Evolutionary conservation across 352 stramenopile species (phyloP).

Genomic region (Phytophthora litchii): DNA sequence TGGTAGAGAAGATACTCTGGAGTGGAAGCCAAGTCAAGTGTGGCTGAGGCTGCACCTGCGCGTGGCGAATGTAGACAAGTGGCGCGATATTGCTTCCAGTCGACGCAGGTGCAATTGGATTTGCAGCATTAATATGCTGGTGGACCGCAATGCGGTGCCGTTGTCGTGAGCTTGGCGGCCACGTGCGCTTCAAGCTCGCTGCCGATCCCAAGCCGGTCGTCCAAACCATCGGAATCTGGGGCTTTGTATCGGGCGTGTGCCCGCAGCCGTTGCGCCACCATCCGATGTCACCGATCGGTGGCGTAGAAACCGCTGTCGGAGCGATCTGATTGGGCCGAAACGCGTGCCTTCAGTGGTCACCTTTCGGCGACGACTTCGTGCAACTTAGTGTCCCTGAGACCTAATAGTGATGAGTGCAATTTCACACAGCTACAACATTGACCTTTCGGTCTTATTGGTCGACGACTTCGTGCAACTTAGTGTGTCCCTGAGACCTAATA

Average conservation of each 20-base stretch:
- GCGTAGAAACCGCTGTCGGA: conserved; percentile 7
- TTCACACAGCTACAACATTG: no score
- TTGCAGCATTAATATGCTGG: conserved; percentile 26
- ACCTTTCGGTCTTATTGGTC: conserved; percentile 18
- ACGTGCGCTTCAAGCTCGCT: conserved; percentile 8
- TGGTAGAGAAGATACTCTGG: conserved; percentile 24
- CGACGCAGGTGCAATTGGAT: conserved; percentile 10
- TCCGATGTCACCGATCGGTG: conserved; percentile 5
- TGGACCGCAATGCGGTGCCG: conserved; percentile 8
- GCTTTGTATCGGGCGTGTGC: background rate
- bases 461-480: conserved; percentile 10
- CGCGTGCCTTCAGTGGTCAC: conserved; percentile 21
- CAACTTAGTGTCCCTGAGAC: conserved; percentile 2
- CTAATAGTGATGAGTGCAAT: no score
- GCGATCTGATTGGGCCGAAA: conserved; percentile 28
- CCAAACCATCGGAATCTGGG: conserved; percentile 16
- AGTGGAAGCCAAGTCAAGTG: background rate
- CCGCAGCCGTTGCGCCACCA: conserved; percentile 10
- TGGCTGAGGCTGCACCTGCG: background rate
- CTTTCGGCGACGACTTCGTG: conserved; percentile 9
- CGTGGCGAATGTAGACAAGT: background rate
- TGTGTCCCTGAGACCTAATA: background rate
- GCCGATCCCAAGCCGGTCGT: background rate
- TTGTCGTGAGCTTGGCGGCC: conserved; percentile 12
- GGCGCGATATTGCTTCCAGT: background rate